Evolutionary conservation across 331 rosid species (phyloP).

Genomic region (Acacia pycnantha): DNA sequence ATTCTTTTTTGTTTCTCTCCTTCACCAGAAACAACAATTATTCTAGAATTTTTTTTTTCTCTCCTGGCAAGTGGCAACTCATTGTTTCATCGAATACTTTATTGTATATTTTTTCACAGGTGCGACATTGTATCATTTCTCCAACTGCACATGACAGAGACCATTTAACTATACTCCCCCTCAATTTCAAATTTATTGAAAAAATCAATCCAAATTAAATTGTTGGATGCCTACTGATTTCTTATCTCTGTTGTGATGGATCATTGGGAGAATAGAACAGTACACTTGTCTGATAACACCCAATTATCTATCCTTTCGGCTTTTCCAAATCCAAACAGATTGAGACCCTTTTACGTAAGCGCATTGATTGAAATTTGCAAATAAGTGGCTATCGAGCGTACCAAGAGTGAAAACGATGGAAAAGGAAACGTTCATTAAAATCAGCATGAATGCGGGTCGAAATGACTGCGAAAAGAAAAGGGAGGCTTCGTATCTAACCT

Average conservation of each 20-base stretch:
- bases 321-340: background rate
- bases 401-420: slow-evolving; percentile 18
- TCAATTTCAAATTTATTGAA: background rate
- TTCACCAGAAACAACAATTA: background rate
- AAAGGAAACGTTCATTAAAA: background rate
- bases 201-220: background rate
- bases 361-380: slow-evolving; percentile 19
- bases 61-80: too few species aligned
- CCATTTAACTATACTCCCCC: background rate
- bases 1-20: background rate
- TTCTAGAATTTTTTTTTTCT: background rate
- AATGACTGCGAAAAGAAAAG: background rate
- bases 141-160: background rate
- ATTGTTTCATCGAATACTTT: background rate
- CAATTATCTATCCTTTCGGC: background rate
- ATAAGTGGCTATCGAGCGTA: background rate
- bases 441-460: background rate
- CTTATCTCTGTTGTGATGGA: background rate
- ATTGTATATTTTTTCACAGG: background rate
- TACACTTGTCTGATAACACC: background rate
- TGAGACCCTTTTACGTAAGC: background rate
- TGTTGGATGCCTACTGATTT: background rate
- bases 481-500: background rate
- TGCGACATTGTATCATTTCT: background rate
- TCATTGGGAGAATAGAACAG: background rate